Base-by-base conservation (phyloP, 805 yeast genomes). In the Spencermartinsiella europaea region DNA sequence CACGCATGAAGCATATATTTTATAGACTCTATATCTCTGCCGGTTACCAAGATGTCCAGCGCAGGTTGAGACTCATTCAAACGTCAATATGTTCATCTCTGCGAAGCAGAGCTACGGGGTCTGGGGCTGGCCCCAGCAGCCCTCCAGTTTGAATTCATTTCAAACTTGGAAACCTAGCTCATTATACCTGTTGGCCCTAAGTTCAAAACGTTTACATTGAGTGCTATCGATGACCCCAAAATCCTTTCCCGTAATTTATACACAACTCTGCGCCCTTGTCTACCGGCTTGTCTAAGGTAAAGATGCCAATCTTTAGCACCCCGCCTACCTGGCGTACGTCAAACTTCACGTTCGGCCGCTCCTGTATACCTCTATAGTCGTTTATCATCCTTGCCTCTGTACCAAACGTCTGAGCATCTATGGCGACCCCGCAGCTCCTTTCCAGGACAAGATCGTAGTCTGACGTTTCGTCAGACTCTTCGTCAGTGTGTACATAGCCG, bases 241-340 rank as follows among this genome's bases (percentile, higher is more conserved):
- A 54, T 12, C 57, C 58, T 21, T 55, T 54, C 12, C 59, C 59
- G 38, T 55, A 55, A 45, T 50, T 54, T n/a, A 54, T 44, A 25
- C 53, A 52, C 14, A 55, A 34, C 41, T 55, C 59, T 2, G 47
- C 51, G 37, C 57, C 55, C 27, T 51, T 50, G 25, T 33, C 34
- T 12, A 55, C 46, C 15, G 47, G 52, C 31, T 48, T 36, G 21
- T 51, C 48, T 5, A 45, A 44, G 34, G 51, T 55, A 34, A 39
- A 53, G 2, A 55, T 48, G 10, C 55, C 56, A 2, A 55, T 50
- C 5, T 52, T 40, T 15, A 55, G 46, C 42, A 53, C 54, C 12
- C 53, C 53, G 5, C 33, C 42, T 5, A 43, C 52, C 4, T 33
- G 40, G 1, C 50, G 35, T 19, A 53, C 46, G 22, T 54, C 57